These are phyloP conservation scores for Penicillium capsulatum DNA, from an alignment of 2,329 filamentous ascomycete genomes.

Conservation along the genomic window DNA sequence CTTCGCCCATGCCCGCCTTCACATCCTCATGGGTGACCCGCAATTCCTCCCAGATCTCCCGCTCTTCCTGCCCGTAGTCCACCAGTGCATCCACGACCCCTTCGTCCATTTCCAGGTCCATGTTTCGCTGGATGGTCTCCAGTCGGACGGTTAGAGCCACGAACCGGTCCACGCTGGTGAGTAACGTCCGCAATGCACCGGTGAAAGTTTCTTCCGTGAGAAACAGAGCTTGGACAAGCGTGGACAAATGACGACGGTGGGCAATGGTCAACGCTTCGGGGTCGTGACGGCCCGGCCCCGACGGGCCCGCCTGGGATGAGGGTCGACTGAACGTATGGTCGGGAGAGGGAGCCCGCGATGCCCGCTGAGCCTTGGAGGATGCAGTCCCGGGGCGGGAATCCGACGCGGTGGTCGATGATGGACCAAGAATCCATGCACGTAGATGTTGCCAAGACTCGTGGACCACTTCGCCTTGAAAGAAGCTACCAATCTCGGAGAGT, in stretches of 20 bases:
- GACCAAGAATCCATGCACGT: conserved; percentile 63
- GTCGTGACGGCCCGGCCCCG: conserved; percentile 56
- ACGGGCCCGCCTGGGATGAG: conserved; percentile 12
- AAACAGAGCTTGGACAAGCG: conserved; percentile 51
- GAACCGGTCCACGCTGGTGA: conserved; percentile 68
- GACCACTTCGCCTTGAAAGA: conserved; percentile 86
- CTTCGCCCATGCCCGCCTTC: conserved; percentile 61
- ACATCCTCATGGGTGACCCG: conserved; percentile 60
- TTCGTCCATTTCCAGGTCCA: conserved; percentile 77
- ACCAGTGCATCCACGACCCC: conserved; percentile 73
- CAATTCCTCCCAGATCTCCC: conserved; percentile 62
- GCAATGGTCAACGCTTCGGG: conserved; percentile 79
- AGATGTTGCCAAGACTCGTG: conserved; percentile 77
- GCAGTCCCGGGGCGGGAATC: conserved; percentile 40
- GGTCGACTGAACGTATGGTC: conserved; percentile 7
- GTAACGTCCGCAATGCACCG: conserved; percentile 34
- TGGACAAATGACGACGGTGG: conserved; percentile 70
- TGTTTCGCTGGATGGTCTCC: conserved; percentile 68
- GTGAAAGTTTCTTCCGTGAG: conserved; percentile 42
- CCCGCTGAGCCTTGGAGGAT: conserved; percentile 22
- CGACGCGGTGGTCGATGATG: conserved; percentile 18
- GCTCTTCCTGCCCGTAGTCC: conserved; percentile 68
- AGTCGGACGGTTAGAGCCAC: conserved; percentile 72
- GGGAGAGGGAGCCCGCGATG: conserved; percentile 7
- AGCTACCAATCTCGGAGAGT: conserved; percentile 78